phyloP scores from a whole-genome alignment of 306 rosid genomes.

The Argentina anserina region DNA sequence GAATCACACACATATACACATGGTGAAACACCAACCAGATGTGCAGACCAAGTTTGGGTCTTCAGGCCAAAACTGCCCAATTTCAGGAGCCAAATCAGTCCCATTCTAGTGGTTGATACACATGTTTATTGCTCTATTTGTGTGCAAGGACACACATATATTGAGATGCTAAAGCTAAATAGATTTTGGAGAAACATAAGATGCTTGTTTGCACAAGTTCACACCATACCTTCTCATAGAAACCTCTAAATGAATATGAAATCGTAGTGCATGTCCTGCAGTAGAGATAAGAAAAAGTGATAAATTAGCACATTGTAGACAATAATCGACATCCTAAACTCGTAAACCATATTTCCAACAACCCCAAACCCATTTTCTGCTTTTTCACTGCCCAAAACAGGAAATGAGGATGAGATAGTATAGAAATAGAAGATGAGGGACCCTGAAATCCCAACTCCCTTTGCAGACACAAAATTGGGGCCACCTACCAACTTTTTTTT shows the following conservation, averaged over 20 bases:
- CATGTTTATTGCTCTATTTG: slow-evolving; percentile 3
- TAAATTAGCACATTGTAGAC: slow-evolving; percentile 3
- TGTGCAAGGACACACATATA: background rate
- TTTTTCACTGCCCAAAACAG: background rate
- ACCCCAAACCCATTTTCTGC: background rate
- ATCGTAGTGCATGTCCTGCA: slow-evolving; percentile 98
- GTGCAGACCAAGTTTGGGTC: background rate
- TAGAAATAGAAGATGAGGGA: background rate
- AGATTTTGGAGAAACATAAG: background rate
- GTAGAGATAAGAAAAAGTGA: slow-evolving; percentile 14
- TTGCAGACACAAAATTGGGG: background rate
- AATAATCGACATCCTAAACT: background rate
- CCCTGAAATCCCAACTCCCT: background rate
- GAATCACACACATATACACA: background rate
- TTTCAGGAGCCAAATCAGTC: background rate
- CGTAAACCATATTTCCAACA: background rate
- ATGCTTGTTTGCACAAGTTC: background rate
- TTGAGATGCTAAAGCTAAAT: background rate
- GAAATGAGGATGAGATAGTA: background rate
- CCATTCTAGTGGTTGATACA: background rate
- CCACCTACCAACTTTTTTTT: background rate
- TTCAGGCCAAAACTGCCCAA: background rate
- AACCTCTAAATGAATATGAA: slow-evolving; percentile 97
- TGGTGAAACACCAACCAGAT: background rate
- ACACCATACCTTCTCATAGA: slow-evolving; percentile 83